Evolutionary conservation across 2,329 filamentous ascomycete species (phyloP), one percentile per base, ranked within the genome.

Genomic region (Pyrenochaeta sp.): DNA sequence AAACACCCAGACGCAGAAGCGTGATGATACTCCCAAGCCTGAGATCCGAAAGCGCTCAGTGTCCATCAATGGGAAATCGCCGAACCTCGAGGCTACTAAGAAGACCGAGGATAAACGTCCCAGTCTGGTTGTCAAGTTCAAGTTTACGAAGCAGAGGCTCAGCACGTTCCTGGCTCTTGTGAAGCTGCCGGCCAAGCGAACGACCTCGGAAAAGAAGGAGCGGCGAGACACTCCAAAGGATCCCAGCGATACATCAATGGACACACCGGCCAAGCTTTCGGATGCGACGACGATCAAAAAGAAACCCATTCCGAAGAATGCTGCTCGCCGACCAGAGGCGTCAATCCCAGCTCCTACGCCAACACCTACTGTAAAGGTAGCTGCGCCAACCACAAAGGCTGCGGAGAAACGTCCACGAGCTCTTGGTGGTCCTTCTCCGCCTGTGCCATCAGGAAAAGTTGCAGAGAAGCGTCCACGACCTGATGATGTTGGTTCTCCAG

Each of bases 81-180:
- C 67, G 21, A 53, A 38, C 31, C 34, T 38, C 29, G 45, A 51
- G 28, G 31, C 53, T 22, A 27, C 50, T 29, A 48, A 32, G 26
- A 46, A 39, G 7, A 43, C 24, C 15, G 51, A 60, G 14, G 43
- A 54, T 23, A 20, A 41, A 11, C 45, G 53, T 7, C 26, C 53
- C 3, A 61, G 46, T 17, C 67, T 78, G 23, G 65, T 81, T 30
- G 74, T 81, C 18, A 79, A 72, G 49, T 60, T 82, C 27, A 80
- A 74, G 46, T 82, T 81, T 55, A 76, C 77, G 11, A 80, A 76
- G 55, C 62, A 72, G 27, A 77, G 78, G 55, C 67, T 69, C 28
- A 74, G 74, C 40, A 73, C 74, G n/a, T 72, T 82, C 21, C 73
- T 77, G 20, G 52, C 63, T 18, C 44, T 68, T 9, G 58, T 74